phyloP scores from a whole-genome alignment of 805 yeast genomes.

The Sporopachydermia quercuum region DNA sequence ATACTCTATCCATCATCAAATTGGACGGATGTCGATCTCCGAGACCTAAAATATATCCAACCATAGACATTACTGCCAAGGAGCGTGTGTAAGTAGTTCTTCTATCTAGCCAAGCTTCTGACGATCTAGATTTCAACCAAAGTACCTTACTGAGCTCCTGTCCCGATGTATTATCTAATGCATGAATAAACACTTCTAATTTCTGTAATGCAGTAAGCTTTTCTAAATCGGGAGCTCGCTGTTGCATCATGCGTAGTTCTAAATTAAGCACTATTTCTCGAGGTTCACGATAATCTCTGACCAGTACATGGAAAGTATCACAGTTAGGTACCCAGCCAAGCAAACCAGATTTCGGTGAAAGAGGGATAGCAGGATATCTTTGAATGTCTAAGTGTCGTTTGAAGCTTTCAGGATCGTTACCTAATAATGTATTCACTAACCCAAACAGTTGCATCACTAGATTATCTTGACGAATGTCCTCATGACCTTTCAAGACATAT shows the following conservation, averaged over 20 bases:
- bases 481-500: conserved; percentile 83
- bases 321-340: conserved; percentile 96
- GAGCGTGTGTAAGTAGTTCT: conserved; percentile 94
- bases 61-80: conserved; percentile 97
- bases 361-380: conserved; percentile 83
- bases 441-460: conserved; percentile 97
- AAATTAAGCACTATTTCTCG: conserved; percentile 79
- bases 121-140: conserved; percentile 91
- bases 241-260: conserved; percentile 90
- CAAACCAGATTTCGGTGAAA: conserved; percentile 93
- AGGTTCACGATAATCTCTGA: conserved; percentile 84
- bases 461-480: conserved; percentile 94
- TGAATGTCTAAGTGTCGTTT: conserved; percentile 90
- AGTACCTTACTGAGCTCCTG: conserved; percentile 90
- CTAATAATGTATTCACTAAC: conserved; percentile 75
- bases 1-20: conserved; percentile 82
- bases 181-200: conserved; percentile 93
- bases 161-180: conserved; percentile 88
- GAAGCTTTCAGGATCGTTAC: conserved; percentile 89
- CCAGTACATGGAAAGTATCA: conserved; percentile 89
- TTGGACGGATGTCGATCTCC: conserved; percentile 98
- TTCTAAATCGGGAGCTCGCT: conserved; percentile 96
- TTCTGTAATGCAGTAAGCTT: conserved; percentile 77
- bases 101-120: conserved; percentile 96
- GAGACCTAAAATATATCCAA: conserved; percentile 87